Conservation (phyloP, 441 rosid genomes). For the Biscutella laevigata region DNA sequence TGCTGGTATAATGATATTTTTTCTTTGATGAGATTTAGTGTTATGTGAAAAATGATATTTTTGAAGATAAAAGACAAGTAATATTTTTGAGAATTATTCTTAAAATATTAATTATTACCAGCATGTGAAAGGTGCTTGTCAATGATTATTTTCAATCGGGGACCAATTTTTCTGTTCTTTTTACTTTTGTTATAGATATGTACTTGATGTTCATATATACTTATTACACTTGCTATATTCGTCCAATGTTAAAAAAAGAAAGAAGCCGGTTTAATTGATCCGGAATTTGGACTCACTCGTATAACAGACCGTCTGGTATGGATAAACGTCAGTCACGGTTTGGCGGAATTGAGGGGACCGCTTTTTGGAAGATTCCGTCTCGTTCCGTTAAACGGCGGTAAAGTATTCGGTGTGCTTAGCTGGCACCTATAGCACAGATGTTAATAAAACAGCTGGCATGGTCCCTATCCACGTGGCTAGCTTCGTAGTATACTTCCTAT, state of each 20-base stretch:
- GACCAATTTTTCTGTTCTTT: too few relatives aligned
- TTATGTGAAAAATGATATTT: too few relatives aligned
- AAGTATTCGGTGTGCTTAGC: slow-evolving; percentile 24
- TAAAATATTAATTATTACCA: too few relatives aligned
- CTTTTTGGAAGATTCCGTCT: neutral
- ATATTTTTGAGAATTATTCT: too few relatives aligned
- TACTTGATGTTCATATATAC: too few relatives aligned
- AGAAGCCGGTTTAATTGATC: slow-evolving; percentile 14
- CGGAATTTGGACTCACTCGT: slow-evolving; percentile 10
- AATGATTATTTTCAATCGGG: too few relatives aligned
- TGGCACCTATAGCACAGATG: slow-evolving; percentile 23
- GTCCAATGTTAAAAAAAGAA: slow-evolving; percentile 3
- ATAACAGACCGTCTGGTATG: slow-evolving; percentile 22
- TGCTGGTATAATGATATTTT: too few relatives aligned
- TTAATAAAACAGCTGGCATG: slow-evolving; percentile 31
- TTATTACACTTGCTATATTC: neutral
- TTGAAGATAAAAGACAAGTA: too few relatives aligned
- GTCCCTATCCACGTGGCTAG: slow-evolving; percentile 26
- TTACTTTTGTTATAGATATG: too few relatives aligned
- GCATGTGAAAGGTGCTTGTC: too few relatives aligned
- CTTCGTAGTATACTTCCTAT: neutral
- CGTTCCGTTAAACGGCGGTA: slow-evolving; percentile 23
- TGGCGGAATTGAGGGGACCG: slow-evolving; percentile 15
- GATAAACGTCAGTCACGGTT: slow-evolving; percentile 11
- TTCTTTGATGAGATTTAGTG: too few relatives aligned